Conservation (phyloP, 2,329 filamentous ascomycete genomes). For the Xylaria sp. region DNA sequence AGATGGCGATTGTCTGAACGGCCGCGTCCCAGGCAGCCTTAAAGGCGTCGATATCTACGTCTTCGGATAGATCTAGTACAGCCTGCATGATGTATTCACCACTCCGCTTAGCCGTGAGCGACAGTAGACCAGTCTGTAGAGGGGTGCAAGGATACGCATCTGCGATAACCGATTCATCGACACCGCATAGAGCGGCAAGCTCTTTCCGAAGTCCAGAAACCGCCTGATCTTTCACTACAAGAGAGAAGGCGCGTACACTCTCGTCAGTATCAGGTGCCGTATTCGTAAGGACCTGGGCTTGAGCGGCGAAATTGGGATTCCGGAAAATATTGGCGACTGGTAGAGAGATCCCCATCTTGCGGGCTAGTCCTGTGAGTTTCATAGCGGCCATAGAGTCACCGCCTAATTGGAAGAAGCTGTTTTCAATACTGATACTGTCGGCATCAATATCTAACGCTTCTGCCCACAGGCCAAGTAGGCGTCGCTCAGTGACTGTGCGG, state of each 20-base stretch:
- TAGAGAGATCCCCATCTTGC: not conserved
- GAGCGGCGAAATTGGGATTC: not conserved
- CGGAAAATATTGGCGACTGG: not conserved
- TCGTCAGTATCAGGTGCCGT: not conserved
- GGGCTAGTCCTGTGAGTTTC: not conserved
- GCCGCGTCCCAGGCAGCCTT: not conserved
- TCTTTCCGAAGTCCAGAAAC: not conserved
- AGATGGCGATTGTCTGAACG: not conserved
- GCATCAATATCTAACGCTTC: not conserved
- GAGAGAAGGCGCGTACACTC: not conserved
- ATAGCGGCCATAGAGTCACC: not conserved
- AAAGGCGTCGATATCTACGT: not conserved
- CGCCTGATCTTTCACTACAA: not conserved
- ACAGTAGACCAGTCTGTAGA: not conserved
- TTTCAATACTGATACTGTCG: not conserved
- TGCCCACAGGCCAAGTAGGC: not conserved
- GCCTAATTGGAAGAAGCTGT: not conserved
- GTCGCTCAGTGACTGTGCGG: not conserved
- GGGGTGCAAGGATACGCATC: constrained; percentile 3
- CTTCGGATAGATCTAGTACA: not conserved
- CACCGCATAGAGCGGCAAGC: not conserved
- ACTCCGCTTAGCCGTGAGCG: constrained; percentile 1
- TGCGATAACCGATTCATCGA: not conserved
- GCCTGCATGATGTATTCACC: not conserved
- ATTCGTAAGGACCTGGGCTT: not conserved